These are phyloP conservation scores for Phoma herbarum DNA, from an alignment of 2,329 filamentous ascomycete species.

Conservation along the genomic window DNA sequence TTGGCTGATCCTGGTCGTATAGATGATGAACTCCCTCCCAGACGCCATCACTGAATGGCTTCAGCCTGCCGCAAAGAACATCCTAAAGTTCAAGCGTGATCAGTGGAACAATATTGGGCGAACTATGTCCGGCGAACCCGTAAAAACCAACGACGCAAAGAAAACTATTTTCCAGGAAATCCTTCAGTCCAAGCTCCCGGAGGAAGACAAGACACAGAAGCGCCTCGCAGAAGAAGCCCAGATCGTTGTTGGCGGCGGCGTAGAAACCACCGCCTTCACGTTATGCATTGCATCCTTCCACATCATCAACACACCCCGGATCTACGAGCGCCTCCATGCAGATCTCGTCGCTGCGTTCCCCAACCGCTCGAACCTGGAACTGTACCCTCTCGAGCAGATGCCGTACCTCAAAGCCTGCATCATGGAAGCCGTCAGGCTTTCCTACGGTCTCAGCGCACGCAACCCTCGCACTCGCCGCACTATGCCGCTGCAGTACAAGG, in stretches of 20 bases:
- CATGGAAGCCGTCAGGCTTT: constrained; percentile 48
- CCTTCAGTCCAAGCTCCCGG: constrained; percentile 40
- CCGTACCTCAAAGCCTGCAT: constrained; percentile 39
- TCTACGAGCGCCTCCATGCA: constrained; percentile 43
- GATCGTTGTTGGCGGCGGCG: constrained; percentile 51
- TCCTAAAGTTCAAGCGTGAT: constrained; percentile 46
- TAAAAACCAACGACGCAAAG: constrained; percentile 45
- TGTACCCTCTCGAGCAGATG: constrained; percentile 37
- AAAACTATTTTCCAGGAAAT: constrained; percentile 50
- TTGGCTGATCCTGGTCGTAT: background rate
- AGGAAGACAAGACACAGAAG: constrained; percentile 48
- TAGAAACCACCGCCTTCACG: constrained; percentile 51
- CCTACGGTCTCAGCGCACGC: constrained; percentile 52
- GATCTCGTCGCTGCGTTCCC: constrained; percentile 44
- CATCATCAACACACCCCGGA: constrained; percentile 43
- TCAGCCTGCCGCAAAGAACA: constrained; percentile 42
- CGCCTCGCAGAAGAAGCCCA: constrained; percentile 52
- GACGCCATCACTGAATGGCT: constrained; percentile 42
- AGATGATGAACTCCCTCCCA: constrained; percentile 48
- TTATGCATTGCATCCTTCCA: constrained; percentile 43
- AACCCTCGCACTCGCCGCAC: constrained; percentile 46
- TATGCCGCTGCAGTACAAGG: constrained; percentile 31
- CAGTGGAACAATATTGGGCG: constrained; percentile 37
- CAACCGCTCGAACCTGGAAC: constrained; percentile 33
- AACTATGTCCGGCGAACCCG: constrained; percentile 38